phyloP scores from a whole-genome alignment of 202 grass and related monocot genomes.

The Dendrocalamus latiflorus region DNA sequence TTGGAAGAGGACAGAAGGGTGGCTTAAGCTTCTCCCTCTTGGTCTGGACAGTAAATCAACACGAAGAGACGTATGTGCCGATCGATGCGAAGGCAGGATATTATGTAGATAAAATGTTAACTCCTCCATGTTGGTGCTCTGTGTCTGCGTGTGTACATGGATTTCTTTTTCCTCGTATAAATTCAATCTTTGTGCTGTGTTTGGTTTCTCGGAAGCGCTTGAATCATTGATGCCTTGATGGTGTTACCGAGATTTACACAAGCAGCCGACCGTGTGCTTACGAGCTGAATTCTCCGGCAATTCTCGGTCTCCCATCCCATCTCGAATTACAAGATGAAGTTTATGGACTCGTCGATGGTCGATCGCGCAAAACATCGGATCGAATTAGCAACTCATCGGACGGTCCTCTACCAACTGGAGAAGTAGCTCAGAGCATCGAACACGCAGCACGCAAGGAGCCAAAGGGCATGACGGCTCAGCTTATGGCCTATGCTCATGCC shows the following conservation, averaged over 20 bases:
- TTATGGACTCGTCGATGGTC: neutral
- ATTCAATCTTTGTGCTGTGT: neutral
- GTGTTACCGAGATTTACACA: neutral
- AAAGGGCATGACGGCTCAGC: too few species aligned
- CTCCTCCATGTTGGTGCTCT: neutral
- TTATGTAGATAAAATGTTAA: neutral
- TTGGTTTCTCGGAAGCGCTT: neutral
- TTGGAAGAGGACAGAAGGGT: neutral
- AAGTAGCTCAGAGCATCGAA: neutral
- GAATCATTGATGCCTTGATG: neutral
- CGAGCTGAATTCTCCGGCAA: neutral
- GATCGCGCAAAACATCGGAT: neutral
- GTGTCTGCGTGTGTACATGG: neutral
- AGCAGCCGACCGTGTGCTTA: neutral
- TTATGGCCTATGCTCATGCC: too few species aligned
- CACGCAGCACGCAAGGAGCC: too few species aligned
- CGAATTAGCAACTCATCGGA: neutral
- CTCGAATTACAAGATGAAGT: neutral
- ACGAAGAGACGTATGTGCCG: neutral
- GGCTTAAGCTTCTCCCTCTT: neutral
- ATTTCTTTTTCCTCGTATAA: neutral
- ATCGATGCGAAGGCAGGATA: neutral
- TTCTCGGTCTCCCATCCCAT: neutral
- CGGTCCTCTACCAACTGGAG: neutral
- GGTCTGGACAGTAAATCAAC: neutral